Evolutionary conservation across 164 flowering plant species (phyloP).

Genomic region (Protea cynaroides): DNA sequence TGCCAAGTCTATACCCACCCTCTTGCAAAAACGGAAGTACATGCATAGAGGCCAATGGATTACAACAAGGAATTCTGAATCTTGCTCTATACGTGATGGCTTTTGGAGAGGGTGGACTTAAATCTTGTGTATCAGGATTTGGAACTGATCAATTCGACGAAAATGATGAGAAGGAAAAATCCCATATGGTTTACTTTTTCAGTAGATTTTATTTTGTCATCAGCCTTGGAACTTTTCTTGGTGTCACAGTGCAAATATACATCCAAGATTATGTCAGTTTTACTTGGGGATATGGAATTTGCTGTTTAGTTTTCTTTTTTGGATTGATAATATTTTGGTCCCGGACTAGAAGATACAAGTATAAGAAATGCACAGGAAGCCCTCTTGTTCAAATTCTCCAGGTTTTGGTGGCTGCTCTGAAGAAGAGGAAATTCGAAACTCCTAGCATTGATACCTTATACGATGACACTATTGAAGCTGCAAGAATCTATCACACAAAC

Average conservation of each 20-base stretch:
- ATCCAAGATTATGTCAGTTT: constrained; percentile 21
- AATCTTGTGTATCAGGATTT: constrained; percentile 86
- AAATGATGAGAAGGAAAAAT: constrained; percentile 52
- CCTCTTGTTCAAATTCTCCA: constrained; percentile 16
- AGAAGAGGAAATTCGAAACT: constrained; percentile 20
- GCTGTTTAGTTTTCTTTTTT: constrained; percentile 10
- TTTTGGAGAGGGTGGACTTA: constrained; percentile 83
- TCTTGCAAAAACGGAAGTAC: constrained; percentile 30
- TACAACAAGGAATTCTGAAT: constrained; percentile 71
- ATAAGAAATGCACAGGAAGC: constrained; percentile 19
- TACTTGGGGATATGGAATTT: constrained; percentile 22
- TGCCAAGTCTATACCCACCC: constrained; percentile 70
- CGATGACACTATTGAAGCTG: background rate
- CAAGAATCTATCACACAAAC: constrained; percentile 3
- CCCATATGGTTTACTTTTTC: constrained; percentile 9
- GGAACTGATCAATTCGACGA: constrained; percentile 91
- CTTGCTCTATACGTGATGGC: constrained; percentile 61
- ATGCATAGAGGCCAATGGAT: constrained; percentile 51
- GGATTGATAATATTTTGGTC: constrained; percentile 8
- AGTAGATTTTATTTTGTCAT: constrained; percentile 20
- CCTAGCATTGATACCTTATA: background rate
- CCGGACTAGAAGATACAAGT: constrained; percentile 15
- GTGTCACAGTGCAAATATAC: constrained; percentile 20
- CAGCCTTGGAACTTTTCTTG: constrained; percentile 15
- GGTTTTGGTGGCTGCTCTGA: constrained; percentile 18